A percentile compares a stretch with the other conserved stretches of the same genome.
Evolutionary conservation across 2,329 filamentous ascomycete genomes (phyloP).

Genomic region (Penicillium olsonii): DNA sequence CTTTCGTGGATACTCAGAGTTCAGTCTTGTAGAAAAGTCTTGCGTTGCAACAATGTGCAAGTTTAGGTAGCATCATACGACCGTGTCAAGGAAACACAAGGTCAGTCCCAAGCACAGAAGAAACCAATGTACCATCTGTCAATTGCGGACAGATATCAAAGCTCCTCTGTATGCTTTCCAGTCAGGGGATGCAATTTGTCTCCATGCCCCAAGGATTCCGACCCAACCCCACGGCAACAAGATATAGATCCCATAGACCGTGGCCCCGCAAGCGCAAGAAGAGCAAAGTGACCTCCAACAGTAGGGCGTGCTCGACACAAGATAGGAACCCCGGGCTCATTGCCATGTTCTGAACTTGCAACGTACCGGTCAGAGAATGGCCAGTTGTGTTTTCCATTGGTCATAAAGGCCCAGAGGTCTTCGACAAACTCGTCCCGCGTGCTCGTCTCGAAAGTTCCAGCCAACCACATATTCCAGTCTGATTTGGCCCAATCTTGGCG

Average conservation of each 20-base stretch:
- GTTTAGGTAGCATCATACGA: neutral
- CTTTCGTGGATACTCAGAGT: no score
- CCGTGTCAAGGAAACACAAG: neutral
- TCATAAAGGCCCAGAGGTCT: conserved; percentile 45
- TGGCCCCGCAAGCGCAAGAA: conserved; percentile 41
- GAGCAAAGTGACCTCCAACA: conserved; percentile 46
- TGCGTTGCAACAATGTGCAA: no score
- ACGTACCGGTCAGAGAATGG: conserved; percentile 49
- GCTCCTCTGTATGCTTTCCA: conserved; percentile 15
- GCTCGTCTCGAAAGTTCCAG: conserved; percentile 32
- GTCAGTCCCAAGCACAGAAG: neutral
- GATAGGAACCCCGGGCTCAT: conserved; percentile 34
- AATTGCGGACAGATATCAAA: neutral
- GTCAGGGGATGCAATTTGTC: neutral
- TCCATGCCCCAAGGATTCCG: neutral
- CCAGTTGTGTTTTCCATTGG: conserved; percentile 46
- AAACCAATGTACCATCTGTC: neutral
- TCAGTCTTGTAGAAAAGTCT: no score
- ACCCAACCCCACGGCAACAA: neutral
- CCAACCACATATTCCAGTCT: conserved; percentile 50
- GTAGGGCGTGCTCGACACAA: conserved; percentile 44
- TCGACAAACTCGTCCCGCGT: conserved; percentile 39
- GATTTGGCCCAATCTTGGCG: conserved; percentile 46
- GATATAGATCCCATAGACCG: conserved; percentile 23
- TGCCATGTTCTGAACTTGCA: conserved; percentile 33